These are phyloP conservation scores for Aquanectria penicillioides DNA, from an alignment of 2,329 filamentous ascomycete genomes.

Conservation along the genomic window DNA sequence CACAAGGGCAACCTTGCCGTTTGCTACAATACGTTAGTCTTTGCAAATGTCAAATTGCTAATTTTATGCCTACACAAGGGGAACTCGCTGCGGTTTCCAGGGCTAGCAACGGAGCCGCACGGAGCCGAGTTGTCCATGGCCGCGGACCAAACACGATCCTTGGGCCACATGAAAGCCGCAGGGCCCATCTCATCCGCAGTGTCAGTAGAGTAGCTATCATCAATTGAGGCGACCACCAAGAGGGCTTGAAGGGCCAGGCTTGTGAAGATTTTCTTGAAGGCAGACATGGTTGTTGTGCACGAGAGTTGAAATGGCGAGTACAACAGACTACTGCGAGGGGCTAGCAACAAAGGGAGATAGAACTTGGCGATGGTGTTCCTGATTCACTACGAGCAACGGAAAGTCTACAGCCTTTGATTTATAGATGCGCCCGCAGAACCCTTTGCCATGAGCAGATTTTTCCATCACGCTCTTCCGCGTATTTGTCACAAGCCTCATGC, in stretches of 20 bases:
- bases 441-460: background rate
- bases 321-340: background rate
- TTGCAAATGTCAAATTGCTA: background rate
- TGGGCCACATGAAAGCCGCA: conserved; percentile 19
- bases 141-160: conserved; percentile 13
- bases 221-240: too few species aligned
- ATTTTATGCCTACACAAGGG: background rate
- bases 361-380: too few species aligned
- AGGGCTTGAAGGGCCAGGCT: background rate
- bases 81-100: conserved; percentile 11
- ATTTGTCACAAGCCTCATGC: background rate
- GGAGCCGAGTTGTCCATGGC: conserved; percentile 12
- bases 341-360: too few species aligned
- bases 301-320: background rate
- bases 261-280: background rate
- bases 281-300: background rate
- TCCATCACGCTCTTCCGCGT: background rate
- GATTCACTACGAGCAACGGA: too few species aligned
- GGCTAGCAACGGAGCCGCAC: conserved; percentile 6
- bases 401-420: background rate
- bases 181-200: conserved; percentile 12
- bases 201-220: background rate
- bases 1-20: conserved; percentile 54
- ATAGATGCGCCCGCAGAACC: background rate
- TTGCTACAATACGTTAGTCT: background rate